Evolutionary conservation across 176 grass and related monocot species (phyloP), one percentile per base, ranked within the genome.

Genomic region (Elymus sibiricus): DNA sequence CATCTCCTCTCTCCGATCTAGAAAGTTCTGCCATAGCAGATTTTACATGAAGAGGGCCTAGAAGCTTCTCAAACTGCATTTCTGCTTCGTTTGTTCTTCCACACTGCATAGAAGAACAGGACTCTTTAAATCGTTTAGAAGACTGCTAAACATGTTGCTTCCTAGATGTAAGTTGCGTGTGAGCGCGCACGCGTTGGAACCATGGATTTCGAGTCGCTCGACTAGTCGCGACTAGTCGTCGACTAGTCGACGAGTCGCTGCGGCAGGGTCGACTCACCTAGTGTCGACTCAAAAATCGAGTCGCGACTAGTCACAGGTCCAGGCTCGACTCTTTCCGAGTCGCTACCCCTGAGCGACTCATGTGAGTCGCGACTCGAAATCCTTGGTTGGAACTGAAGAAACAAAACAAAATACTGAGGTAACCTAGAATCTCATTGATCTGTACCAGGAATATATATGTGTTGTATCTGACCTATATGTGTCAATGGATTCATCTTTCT

Each of bases 41-140:
- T 68, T 99, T 94, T 64, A 99, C 94, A 46, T 96, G 89, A 85
- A 86, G 67, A 66, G 87, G 88, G 31, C 97, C 97, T 83, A 99
- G 85, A 79, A 99, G 88, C 60, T 93, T 92, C 91, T 94, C 97
- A 29, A 99, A 97, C 79, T 94, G 90, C 66, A 80, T 84, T 89
- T 99, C 97, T 25, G 97, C 92, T 90, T 99, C 97, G 64, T 40
- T 87, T 51, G 85, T 87, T 99, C 90, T 99, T 90, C 97, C 97
- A 70, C 77, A 77, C 97, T 99, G 79, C 56, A 88, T 29, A 81
- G 12, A 83, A 72, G 64, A 80, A 70, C 5, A 67, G 51, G 79
- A 24, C 8, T 59, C 14, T 4, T 42, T 34, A 70, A 79, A 86
- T 32, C 40, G 71, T 70, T 87, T 22, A 31, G 74, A n/a, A 59